These are phyloP conservation scores for Mycena venus DNA, from an alignment of 768 basidiomycete species.

Conservation along the genomic window DNA sequence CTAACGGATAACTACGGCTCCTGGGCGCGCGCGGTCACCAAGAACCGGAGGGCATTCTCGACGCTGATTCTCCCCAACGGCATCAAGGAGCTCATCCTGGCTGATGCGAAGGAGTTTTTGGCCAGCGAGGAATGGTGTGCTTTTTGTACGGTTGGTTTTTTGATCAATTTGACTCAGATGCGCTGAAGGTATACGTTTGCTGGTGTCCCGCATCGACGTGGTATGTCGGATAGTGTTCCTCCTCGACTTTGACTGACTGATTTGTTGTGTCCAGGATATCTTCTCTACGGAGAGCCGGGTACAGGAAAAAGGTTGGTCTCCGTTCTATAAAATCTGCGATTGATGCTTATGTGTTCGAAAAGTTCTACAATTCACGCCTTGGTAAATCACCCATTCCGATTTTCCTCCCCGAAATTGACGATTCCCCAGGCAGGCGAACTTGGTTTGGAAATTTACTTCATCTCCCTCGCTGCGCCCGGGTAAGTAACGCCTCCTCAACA, in stretches of 20 bases:
- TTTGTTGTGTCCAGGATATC: conserved; percentile 16
- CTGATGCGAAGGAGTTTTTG: conserved; percentile 47
- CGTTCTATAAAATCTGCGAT: not conserved
- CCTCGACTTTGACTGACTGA: not conserved
- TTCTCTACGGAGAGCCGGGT: conserved; percentile 31
- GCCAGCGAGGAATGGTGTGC: conserved; percentile 42
- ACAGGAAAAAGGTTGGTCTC: conserved; percentile 30
- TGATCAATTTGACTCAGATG: not conserved
- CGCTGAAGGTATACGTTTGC: conserved; percentile 36
- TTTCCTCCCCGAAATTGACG: not conserved
- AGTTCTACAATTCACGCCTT: not conserved
- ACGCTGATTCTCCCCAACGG: conserved; percentile 45
- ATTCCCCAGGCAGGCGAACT: conserved; percentile 63
- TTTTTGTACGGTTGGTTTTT: not conserved
- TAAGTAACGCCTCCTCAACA: conserved; percentile 1
- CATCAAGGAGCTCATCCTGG: conserved; percentile 40
- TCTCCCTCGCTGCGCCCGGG: conserved; percentile 43
- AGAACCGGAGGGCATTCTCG: conserved; percentile 43
- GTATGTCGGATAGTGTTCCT: conserved; percentile 34
- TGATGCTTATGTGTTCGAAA: not conserved
- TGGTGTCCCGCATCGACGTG: conserved; percentile 49
- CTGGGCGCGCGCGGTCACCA: conserved; percentile 37
- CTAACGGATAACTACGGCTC: conserved; percentile 37
- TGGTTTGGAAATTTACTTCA: conserved; percentile 69
- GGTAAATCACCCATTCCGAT: not conserved